phyloP scores from a whole-genome alignment of 495 filamentous ascomycete genomes.

The Apiosordaria backusii region DNA sequence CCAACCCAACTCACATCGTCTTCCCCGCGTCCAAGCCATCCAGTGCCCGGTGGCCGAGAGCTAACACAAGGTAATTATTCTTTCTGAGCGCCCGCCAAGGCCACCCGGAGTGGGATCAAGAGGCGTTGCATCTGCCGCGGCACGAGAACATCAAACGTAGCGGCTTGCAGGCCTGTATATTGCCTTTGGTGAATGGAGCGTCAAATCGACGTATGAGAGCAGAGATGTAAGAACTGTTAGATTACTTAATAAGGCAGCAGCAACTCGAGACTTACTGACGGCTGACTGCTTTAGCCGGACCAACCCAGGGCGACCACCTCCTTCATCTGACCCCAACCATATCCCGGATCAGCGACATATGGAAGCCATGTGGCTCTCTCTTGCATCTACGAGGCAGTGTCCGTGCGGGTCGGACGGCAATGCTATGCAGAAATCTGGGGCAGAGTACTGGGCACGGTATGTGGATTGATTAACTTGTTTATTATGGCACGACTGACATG shows the following conservation, averaged over 20 bases:
- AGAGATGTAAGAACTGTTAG: background rate
- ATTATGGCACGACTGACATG: conserved; percentile 3
- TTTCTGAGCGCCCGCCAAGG: background rate
- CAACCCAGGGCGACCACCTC: background rate
- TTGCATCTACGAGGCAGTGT: background rate
- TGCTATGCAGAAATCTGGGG: background rate
- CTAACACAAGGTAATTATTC: background rate
- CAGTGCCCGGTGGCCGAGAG: background rate
- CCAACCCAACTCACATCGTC: background rate
- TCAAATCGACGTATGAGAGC: background rate
- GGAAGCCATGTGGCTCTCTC: background rate
- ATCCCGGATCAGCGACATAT: conserved; percentile 2
- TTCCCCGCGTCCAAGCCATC: background rate
- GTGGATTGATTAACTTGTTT: background rate
- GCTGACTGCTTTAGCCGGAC: conserved; percentile 14
- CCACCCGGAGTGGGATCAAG: too few relatives aligned
- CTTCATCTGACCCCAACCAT: background rate
- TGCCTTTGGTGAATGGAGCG: background rate
- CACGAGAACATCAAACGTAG: background rate
- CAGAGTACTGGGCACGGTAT: background rate
- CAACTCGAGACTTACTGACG: background rate
- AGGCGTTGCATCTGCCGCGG: background rate
- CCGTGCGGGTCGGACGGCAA: background rate
- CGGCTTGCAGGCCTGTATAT: background rate
- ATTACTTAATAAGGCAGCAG: conserved; percentile 9